phyloP scores from a whole-genome alignment of 2,329 filamentous ascomycete species.

The Furcasterigmium furcatum region DNA sequence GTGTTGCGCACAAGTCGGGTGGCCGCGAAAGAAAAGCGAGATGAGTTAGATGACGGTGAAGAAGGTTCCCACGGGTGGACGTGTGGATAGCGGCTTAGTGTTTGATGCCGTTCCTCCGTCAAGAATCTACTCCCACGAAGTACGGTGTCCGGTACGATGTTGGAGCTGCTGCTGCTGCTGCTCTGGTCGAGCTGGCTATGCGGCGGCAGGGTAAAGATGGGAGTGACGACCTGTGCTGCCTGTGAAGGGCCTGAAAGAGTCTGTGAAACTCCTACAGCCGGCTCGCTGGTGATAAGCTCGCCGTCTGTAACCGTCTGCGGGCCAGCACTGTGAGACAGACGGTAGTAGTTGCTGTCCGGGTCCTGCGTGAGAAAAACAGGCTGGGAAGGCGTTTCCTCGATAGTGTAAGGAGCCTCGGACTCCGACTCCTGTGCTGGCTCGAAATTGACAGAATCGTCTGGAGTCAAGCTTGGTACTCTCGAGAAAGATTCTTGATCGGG shows the following conservation, averaged over 20 bases:
- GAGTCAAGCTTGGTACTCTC: too few relatives aligned
- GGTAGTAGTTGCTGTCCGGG: neutral
- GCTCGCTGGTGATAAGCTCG: neutral
- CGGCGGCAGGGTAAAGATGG: neutral
- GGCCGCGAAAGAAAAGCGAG: too few relatives aligned
- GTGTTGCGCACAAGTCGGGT: too few relatives aligned
- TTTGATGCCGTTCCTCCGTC: too few relatives aligned
- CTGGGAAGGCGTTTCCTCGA: conserved; percentile 2
- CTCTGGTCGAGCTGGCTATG: conserved; percentile 4
- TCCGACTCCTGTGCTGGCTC: neutral
- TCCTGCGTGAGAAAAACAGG: neutral
- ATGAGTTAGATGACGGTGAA: too few relatives aligned
- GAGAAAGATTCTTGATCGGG: conserved; percentile 10
- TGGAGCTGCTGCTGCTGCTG: neutral
- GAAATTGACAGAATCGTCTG: neutral
- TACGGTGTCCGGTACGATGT: conserved; percentile 12
- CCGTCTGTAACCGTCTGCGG: too few relatives aligned
- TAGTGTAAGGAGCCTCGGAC: conserved; percentile 6
- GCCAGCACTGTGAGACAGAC: too few relatives aligned
- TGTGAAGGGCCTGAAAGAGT: conserved; percentile 2
- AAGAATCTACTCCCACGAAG: too few relatives aligned
- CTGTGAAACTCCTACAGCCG: neutral
- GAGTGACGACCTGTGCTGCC: conserved; percentile 10
- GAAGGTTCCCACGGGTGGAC: too few relatives aligned
- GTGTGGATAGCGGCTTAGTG: too few relatives aligned